phyloP scores from a whole-genome alignment of 345 rosid species.

The Garcia nutans region DNA sequence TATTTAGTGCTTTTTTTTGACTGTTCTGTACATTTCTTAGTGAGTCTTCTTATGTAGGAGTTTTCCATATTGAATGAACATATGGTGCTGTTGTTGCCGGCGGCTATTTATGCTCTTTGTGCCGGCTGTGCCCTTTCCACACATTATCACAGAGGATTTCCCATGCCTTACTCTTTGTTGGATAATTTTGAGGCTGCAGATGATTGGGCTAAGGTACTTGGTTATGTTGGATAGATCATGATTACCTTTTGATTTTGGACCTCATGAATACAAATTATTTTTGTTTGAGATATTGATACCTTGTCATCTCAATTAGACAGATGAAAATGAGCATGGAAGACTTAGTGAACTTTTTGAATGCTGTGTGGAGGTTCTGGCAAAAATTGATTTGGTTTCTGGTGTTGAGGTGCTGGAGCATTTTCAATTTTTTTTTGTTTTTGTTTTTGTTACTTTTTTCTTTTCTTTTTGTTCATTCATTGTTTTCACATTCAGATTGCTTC shows the following conservation, averaged over 20 bases:
- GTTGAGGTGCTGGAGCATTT: conserved; percentile 38
- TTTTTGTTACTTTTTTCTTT: background rate
- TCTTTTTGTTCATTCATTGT: conserved; percentile 1
- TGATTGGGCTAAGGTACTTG: conserved; percentile 49
- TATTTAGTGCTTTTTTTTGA: conserved; percentile 8
- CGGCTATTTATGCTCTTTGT: conserved; percentile 76
- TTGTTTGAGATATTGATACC: conserved; percentile 21
- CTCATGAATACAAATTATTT: conserved; percentile 15
- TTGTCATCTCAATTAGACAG: conserved; percentile 43
- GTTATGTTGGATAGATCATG: conserved; percentile 12
- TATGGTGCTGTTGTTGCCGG: conserved; percentile 61
- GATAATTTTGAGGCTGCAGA: conserved; percentile 45
- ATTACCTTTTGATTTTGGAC: conserved; percentile 15
- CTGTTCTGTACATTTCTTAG: background rate
- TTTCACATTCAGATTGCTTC: conserved; percentile 43
- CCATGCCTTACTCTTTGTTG: conserved; percentile 30
- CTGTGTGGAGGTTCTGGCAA: conserved; percentile 74
- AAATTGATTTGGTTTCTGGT: conserved; percentile 38
- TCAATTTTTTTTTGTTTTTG: conserved; percentile 3
- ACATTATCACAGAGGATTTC: conserved; percentile 36
- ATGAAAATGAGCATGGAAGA: conserved; percentile 45
- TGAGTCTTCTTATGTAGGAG: conserved; percentile 46
- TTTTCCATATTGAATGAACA: conserved; percentile 48
- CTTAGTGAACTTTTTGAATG: conserved; percentile 60
- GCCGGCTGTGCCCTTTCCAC: conserved; percentile 58